Evolutionary conservation across 2,329 filamentous ascomycete species (phyloP), one percentile per base, ranked within the genome.

Genomic region (Alternaria infectoria): DNA sequence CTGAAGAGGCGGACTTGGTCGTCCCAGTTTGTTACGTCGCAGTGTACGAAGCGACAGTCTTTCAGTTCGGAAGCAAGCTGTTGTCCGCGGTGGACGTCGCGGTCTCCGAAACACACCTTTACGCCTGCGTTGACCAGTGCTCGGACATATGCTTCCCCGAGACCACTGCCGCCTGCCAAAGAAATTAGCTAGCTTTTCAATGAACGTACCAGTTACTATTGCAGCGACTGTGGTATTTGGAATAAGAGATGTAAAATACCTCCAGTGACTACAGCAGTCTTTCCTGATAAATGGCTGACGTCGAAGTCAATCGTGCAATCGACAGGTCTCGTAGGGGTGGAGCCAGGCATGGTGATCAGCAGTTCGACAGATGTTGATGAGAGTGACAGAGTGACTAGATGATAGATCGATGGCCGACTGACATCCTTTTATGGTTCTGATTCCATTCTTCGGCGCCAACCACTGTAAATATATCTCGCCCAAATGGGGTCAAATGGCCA

Each of bases 1-100:
- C 25, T 49, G 32, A 61, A 64, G n/a, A 64, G 10, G 10, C 21
- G 23, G n/a, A 64, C 19, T 44, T 64, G 58, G 50, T 64, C 52
- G 7, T 64, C 62, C 62, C 62, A 64, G n/a, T 61, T 61, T 11
- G 36, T 52, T n/a, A 64, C 58, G 49, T 64, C 52, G 54, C 58
- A 61, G 15, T 40, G 17, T 15, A 64, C 26, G 28, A 64, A 64
- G n/a, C 52, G 26, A 10, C 47, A 50, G 26, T 50, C 25, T 30
- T 30, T 23, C 3, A 23, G 21, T 5, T 3, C 4, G 21, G 26
- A 50, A 12, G 47, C 47, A 2, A 50, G 47, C n/a, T 50, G 47
- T 17, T 50, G 25, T 30, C 47, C 47, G 12, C 47, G 47, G 26
- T 30, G 47, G 11, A 19, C 26, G 5, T 50, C 47, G n/a, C 25